Evolutionary conservation across 176 grass and related monocot species (phyloP), one percentile per base, ranked within the genome.

Genomic region (Phragmites australis): DNA sequence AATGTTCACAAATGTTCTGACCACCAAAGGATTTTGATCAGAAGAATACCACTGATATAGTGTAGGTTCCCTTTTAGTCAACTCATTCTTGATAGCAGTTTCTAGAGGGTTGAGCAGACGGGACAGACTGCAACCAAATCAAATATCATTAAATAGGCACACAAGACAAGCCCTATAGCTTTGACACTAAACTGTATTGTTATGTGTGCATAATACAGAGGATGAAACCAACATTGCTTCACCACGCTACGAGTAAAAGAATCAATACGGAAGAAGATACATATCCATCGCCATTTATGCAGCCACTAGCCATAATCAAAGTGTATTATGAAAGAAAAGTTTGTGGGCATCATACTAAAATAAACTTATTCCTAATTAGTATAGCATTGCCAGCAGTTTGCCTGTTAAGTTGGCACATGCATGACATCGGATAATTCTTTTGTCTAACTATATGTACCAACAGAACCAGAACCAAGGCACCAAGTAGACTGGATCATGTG

Each of bases 41-140:
- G 90, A 93, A 74, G 70, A 87, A 86, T 94, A 95, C 93, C 96
- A 99, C 56, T 99, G 84, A 89, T 88, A 88, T 56, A 86, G 82
- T 83, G 75, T 74, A 68, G 88, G 60, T 74, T 91, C 76, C 70
- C 90, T 91, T 76, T 74, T 95, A 68, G 83, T 87, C 52, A 95
- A 82, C 42, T 93, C 79, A 75, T 93, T 91, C 67, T 86, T 87
- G 60, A 95, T 87, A 89, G 74, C 74, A 67, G 84, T 87, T 85
- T 99, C 96, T 37, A 99, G 39, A 75, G 90, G 89, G 74, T 72
- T 79, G 44, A 88, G 86, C 23, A 99, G 79, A 4, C 93, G 83
- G 37, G 88, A 88, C 68, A 99, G 85, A 87, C 96, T 99, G 90
- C 55, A 99, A 77, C 56, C 4, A 57, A 65, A 47, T 21, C 65